Evolutionary conservation across 441 rosid species (phyloP).

Genomic region (Populus trichocarpa): DNA sequence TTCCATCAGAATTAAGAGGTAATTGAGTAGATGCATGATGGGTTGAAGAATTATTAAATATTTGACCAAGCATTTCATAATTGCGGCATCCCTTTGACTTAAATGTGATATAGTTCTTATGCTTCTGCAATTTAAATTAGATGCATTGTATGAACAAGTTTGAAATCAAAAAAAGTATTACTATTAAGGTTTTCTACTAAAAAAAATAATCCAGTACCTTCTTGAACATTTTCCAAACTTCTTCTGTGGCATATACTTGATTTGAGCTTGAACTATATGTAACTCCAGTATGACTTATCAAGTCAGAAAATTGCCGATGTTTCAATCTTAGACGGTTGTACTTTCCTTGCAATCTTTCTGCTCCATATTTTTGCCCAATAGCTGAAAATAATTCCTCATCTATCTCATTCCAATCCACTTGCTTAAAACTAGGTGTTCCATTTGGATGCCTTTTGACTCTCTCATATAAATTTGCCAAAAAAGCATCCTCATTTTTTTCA

Average conservation of each 20-base stretch:
- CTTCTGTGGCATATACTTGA: background rate
- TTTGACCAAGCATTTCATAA: background rate
- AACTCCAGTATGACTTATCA: background rate
- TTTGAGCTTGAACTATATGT: background rate
- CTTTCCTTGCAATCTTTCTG: background rate
- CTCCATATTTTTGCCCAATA: background rate
- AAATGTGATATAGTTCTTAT: background rate
- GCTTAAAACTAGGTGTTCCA: background rate
- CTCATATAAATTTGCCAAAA: background rate
- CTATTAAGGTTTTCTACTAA: background rate
- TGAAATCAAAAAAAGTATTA: background rate
- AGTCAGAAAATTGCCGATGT: background rate
- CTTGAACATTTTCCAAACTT: background rate
- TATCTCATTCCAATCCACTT: background rate
- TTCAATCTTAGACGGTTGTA: background rate
- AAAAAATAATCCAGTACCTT: background rate
- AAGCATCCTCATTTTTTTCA: background rate
- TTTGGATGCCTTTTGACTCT: background rate
- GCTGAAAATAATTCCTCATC: background rate
- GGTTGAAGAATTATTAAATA: background rate
- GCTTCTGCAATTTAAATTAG: background rate
- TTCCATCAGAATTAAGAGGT: background rate
- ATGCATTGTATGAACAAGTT: background rate
- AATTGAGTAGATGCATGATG: background rate
- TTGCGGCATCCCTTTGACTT: background rate